Conservation (phyloP, 441 rosid genomes). For the Eutrema salsugineum region DNA sequence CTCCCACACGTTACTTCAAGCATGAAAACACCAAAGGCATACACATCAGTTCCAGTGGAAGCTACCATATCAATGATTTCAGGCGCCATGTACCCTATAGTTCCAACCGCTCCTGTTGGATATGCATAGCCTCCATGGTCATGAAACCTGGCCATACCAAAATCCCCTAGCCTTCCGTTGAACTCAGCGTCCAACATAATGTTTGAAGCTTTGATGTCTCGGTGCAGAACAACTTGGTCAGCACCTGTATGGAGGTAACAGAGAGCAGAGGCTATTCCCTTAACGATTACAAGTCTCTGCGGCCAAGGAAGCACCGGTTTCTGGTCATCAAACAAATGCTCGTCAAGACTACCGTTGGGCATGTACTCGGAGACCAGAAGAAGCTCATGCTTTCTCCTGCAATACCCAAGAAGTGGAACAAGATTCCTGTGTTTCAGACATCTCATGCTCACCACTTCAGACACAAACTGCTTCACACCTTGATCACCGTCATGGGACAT, state of each 20-base stretch:
- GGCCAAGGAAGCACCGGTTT: slow-evolving; percentile 34
- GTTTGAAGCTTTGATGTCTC: slow-evolving; percentile 55
- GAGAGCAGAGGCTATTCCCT: slow-evolving; percentile 46
- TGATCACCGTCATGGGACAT: slow-evolving; percentile 31
- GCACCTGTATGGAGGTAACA: slow-evolving; percentile 59
- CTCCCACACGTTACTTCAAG: slow-evolving; percentile 64
- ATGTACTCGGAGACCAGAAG: slow-evolving; percentile 50
- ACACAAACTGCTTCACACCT: slow-evolving; percentile 56
- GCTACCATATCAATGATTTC: slow-evolving; percentile 41
- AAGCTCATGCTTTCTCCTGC: slow-evolving; percentile 46
- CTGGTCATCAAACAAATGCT: slow-evolving; percentile 15
- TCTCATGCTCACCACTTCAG: slow-evolving; percentile 49
- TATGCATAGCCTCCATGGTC: slow-evolving; percentile 36
- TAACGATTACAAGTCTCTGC: slow-evolving; percentile 40
- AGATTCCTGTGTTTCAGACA: slow-evolving; percentile 47
- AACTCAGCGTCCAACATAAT: slow-evolving; percentile 46
- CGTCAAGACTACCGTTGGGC: slow-evolving; percentile 55
- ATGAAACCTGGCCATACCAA: slow-evolving; percentile 52
- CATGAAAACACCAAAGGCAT: slow-evolving; percentile 54
- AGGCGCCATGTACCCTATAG: slow-evolving; percentile 53
- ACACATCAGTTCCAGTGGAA: slow-evolving; percentile 42
- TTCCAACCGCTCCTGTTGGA: slow-evolving; percentile 48
- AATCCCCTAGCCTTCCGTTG: slow-evolving; percentile 53
- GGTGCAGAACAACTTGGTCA: slow-evolving; percentile 54
- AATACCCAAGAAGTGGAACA: slow-evolving; percentile 51